phyloP scores from a whole-genome alignment of 177 flowering plant species.

The Vitis hybrid region DNA sequence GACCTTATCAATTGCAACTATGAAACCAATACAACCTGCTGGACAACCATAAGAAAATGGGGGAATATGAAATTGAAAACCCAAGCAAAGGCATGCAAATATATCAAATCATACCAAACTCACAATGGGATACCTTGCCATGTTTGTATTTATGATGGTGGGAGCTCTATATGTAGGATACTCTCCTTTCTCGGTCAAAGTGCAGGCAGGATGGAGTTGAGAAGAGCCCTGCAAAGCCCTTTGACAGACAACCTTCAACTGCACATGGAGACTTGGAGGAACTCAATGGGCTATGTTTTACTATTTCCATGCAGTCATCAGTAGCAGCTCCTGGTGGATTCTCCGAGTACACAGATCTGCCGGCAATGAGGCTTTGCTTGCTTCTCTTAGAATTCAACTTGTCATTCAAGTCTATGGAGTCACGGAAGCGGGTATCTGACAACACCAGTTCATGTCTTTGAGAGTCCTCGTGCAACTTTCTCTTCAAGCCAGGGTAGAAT shows the following conservation, averaged over 20 bases:
- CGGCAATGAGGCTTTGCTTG: constrained; percentile 17
- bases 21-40: not conserved
- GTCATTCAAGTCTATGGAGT: constrained; percentile 9
- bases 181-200: constrained; percentile 42
- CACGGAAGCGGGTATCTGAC: constrained; percentile 7
- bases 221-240: constrained; percentile 71
- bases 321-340: constrained; percentile 12
- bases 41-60: not conserved
- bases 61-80: not conserved
- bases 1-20: not conserved
- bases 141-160: not conserved
- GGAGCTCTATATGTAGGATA: constrained; percentile 30
- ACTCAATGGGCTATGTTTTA: constrained; percentile 26
- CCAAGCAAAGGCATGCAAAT: not conserved
- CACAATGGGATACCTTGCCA: not conserved
- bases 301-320: constrained; percentile 30
- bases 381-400: constrained; percentile 35
- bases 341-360: constrained; percentile 19
- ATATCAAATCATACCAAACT: not conserved
- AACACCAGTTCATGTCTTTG: constrained; percentile 24
- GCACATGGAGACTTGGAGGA: constrained; percentile 62
- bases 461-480: constrained; percentile 44
- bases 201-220: constrained; percentile 44
- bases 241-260: constrained; percentile 67
- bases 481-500: constrained; percentile 58